Base-by-base conservation (phyloP, 257 asterid genomes). In the Ligustrum vulgare region DNA sequence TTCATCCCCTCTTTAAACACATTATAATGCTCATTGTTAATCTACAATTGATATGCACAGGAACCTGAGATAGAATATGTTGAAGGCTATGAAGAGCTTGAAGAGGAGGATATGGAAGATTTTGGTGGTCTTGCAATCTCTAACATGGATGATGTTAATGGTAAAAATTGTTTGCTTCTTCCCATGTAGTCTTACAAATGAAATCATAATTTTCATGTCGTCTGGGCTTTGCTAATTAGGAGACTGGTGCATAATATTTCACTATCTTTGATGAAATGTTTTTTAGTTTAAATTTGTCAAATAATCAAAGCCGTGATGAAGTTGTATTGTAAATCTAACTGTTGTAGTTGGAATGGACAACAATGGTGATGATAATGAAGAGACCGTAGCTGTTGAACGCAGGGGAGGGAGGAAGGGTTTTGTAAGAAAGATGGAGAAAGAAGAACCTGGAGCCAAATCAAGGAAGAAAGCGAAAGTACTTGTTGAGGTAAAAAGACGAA, bases 81-180 rank as follows among this genome's bases (percentile, higher is more conserved):
- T 54, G 98, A 95, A 86, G 97, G 96, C 39, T 87, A 86, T 72
- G 99, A 91, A 80, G 96, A 89, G 23, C 97, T 95, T 36, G 98
- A 92, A 81, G 98, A 88, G 81, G 97, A 89, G 81, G 98, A 93
- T 74, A 93, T 93, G 54, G 98, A 95, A 82, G 98, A 93, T 82
- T 81, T 91, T 76, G 92, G 80, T 49, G 87, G 83, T 80, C 37
- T 86, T 37, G 78, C 83, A 23, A 41, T 85, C 41, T 73, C 51
- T 75, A 75, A 75, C 15, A 34, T 70, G 66, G 85, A 84, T 72
- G 86, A 76, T 63, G 85, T 84, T 71, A 34, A 81, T 34, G 93
- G 93, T 90, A 86, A 74, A 64, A 18, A 51, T 51, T 51, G 8
- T 51, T 51, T 13, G 16, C 15, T 13, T 51, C 15, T 51, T 51